Base-by-base conservation (phyloP, 108 stramenopile genomes). In the Mayamaea pseudoterrestris region DNA sequence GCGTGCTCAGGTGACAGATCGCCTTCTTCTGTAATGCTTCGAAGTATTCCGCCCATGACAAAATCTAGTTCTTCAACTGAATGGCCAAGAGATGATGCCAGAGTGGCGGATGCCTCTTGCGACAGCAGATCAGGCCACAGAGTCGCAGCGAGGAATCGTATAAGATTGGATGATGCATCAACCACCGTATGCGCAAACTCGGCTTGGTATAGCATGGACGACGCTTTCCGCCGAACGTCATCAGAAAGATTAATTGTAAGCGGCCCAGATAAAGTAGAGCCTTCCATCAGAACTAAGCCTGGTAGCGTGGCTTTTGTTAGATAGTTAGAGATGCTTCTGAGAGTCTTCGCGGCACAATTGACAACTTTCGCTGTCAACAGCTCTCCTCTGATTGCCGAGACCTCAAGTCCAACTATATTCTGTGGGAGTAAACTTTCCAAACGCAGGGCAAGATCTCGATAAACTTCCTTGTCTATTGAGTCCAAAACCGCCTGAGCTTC, bases 111-210 rank as follows among this genome's bases (percentile, higher is more conserved):
- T 18, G 59, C 55, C 16, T 84, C 80, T 23, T 58, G 53, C 11
- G 65, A 49, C n/a, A 90, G 41, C 12, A 84, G 45, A 16, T 82
- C 80, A 8, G 88, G 88, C 88, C 88, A 90, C 53, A 84, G 88
- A 2, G 83, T 83, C 30, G 80, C 80, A 1, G 83, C 71, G 27
- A 90, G 57, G 7, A 84, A 50, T 36, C 75, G 72, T 55, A 80
- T 36, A 26, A 76, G 58, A 60, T 78, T 71, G 13, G 76, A 55
- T 24, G 73, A 68, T 11, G 63, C 64, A 17, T 80, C 73, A 27
- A 90, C 74, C 4, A 73, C 53, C 20, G 65, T 61, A 26, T 61
- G 61, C 0, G 79, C 80, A 34, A 79, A 80, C 39, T 78, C 66
- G 0, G 76, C 47, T 50, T 82, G 74, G 57, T 90, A 83, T 25